Percentiles rank a stretch among this genome's conserved stretches.
phyloP scores from a whole-genome alignment of 352 stramenopile genomes.

The Elongisporangium prolatum region DNA sequence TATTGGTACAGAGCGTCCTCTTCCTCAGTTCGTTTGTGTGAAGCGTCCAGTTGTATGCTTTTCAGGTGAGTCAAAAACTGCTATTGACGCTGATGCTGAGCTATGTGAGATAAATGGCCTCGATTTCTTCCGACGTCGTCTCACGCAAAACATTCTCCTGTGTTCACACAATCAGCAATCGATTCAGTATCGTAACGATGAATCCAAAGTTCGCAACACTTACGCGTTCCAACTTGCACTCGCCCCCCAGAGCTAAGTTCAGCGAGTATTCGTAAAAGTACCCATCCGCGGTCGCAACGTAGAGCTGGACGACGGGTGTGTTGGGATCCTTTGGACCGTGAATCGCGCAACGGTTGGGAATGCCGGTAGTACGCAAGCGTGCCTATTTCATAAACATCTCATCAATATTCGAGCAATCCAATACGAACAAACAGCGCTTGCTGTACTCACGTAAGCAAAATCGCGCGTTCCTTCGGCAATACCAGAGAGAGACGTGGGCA shows the following conservation, averaged over 20 bases:
- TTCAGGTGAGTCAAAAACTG: no score
- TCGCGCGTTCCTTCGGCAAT: slow-evolving; percentile 85
- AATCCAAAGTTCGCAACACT: slow-evolving; percentile 10
- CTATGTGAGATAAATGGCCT: slow-evolving; percentile 79
- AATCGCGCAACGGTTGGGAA: slow-evolving; percentile 77
- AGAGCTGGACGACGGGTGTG: slow-evolving; percentile 59
- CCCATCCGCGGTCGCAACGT: slow-evolving; percentile 72
- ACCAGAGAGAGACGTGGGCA: slow-evolving; percentile 70
- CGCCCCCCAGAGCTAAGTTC: slow-evolving; percentile 57
- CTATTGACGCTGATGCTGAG: background rate
- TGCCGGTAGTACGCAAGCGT: slow-evolving; percentile 56
- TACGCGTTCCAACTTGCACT: slow-evolving; percentile 81
- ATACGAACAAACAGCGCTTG: background rate
- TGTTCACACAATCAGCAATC: background rate
- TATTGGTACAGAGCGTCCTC: no score
- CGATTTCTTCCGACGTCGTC: slow-evolving; percentile 79
- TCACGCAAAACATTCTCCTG: slow-evolving; percentile 85
- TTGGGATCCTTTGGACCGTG: slow-evolving; percentile 55
- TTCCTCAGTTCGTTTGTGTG: no score
- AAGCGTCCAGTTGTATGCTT: no score
- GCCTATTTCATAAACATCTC: slow-evolving; percentile 29
- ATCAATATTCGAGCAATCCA: background rate
- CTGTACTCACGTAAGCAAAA: slow-evolving; percentile 69
- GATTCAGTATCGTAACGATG: slow-evolving; percentile 1
- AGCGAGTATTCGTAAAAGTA: slow-evolving; percentile 89